Base-by-base conservation (phyloP, 768 basidiomycete genomes). In the Rhizopogon salebrosus region DNA sequence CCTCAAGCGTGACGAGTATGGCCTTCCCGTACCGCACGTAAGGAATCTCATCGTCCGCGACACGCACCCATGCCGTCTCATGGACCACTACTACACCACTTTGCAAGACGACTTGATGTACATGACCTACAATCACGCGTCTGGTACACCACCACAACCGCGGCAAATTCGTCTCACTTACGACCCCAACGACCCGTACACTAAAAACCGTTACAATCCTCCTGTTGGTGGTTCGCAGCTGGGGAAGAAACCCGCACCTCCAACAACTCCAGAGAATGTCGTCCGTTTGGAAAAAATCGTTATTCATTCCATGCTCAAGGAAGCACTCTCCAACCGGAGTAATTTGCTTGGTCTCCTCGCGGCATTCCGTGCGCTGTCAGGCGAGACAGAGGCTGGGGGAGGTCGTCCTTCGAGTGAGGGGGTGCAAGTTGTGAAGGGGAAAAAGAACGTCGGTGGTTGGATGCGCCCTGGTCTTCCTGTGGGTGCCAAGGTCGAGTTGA, bases 61-160 rank as follows among this genome's bases (percentile, higher is more conserved):
- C 63, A 85, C 83, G 53, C 81, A 84, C 5, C 77, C 80, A 53
- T 85, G 80, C 57, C 84, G 95, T 38, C 79, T 93, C 51, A 75
- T 77, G 50, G 85, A 92, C 56, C 92, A 98, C 75, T 98, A 97
- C 75, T 66, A 89, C 69, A 72, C 74, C 36, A 86, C 93, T 8
- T 77, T 98, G 55, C 82, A 83, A 20, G 88, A 94, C 69, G 80
- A 98, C 72, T 76, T 94, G 60, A 83, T 98, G 80, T 99, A 99
- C 79, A 86, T 98, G 80, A 88, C 87, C 49, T 97, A 98, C 75
- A 74, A 80, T 46, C 95, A 98, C 70, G 78, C 84, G 60, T 70
- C 75, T 39, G 74, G 68, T n/a, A 70, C 78, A 5, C 78, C 76
- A 41, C 77, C 79, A 11, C 71, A 77, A 10, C 75, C 76, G 8